Evolutionary conservation across 129 eudicot species (phyloP).

Genomic region (Artemisia argyi): DNA sequence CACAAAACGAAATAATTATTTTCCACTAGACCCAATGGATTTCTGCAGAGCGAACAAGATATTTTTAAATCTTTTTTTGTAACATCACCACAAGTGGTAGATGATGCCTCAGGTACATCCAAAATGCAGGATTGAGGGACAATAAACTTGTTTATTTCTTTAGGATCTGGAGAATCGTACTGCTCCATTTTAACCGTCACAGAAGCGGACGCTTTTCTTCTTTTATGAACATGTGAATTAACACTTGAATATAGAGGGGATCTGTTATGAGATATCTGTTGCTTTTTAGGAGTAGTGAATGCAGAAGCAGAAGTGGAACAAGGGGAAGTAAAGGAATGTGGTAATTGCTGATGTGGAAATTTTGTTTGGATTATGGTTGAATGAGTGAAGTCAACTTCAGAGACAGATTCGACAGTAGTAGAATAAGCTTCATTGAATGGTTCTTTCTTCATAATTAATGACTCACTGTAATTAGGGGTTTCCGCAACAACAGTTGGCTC

Average conservation of each 20-base stretch:
- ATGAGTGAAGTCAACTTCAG: slow-evolving; percentile 41
- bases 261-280: slow-evolving; percentile 31
- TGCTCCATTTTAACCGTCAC: slow-evolving; percentile 31
- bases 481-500: slow-evolving; percentile 62
- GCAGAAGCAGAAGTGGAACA: slow-evolving; percentile 33
- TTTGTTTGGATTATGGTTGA: slow-evolving; percentile 44
- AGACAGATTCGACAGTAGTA: slow-evolving; percentile 35
- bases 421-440: slow-evolving; percentile 30
- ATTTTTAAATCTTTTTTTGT: slow-evolving; percentile 44
- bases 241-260: slow-evolving; percentile 56
- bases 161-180: slow-evolving; percentile 30
- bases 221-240: slow-evolving; percentile 56
- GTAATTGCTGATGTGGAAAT: slow-evolving; percentile 33
- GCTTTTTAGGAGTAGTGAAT: slow-evolving; percentile 53
- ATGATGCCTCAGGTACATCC: slow-evolving; percentile 29
- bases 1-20: slow-evolving; percentile 48
- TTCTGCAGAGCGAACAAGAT: slow-evolving; percentile 60
- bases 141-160: slow-evolving; percentile 25
- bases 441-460: slow-evolving; percentile 59
- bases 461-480: slow-evolving; percentile 58
- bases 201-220: slow-evolving; percentile 46
- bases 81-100: slow-evolving; percentile 36
- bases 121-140: slow-evolving; percentile 22
- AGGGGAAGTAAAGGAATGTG: slow-evolving; percentile 26
- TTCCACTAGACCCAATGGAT: slow-evolving; percentile 70